phyloP scores from a whole-genome alignment of 2,329 filamentous ascomycete genomes.

The Hymenoscyphus occultus region DNA sequence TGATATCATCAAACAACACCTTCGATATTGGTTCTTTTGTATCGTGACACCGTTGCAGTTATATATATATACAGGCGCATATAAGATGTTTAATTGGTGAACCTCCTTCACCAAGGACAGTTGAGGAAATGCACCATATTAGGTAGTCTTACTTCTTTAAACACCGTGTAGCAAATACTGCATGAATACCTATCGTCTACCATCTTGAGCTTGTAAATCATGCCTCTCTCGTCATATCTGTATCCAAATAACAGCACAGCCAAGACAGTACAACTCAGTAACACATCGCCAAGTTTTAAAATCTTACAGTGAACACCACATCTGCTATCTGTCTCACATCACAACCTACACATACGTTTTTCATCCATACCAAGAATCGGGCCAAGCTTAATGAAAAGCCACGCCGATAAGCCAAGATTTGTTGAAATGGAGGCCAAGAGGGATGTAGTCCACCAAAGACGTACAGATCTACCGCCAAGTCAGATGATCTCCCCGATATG shows the following conservation, averaged over 20 bases:
- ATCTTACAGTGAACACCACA: not conserved
- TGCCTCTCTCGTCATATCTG: not conserved
- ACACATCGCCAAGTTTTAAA: not conserved
- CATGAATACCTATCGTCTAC: not conserved
- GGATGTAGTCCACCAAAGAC: not conserved
- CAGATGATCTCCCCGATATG: slow-evolving; percentile 1
- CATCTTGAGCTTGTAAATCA: not conserved
- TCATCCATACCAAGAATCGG: not conserved
- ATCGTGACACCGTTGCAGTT: not conserved
- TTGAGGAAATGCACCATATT: not conserved
- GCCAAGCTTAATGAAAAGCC: not conserved
- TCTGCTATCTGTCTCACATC: slow-evolving; percentile 1
- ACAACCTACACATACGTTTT: not conserved
- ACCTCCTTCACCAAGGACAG: not conserved
- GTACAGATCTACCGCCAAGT: slow-evolving; percentile 4
- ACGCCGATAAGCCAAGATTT: not conserved
- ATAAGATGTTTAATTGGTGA: not conserved
- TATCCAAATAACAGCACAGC: not conserved
- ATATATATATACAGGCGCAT: not conserved
- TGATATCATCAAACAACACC: too few species aligned
- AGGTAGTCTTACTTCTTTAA: not conserved
- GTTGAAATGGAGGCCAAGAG: not conserved
- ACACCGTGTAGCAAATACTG: not conserved
- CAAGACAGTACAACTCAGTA: not conserved
- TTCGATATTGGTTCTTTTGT: not conserved